Conservation (phyloP, 768 basidiomycete species). For the Psilocybe tampanensis region DNA sequence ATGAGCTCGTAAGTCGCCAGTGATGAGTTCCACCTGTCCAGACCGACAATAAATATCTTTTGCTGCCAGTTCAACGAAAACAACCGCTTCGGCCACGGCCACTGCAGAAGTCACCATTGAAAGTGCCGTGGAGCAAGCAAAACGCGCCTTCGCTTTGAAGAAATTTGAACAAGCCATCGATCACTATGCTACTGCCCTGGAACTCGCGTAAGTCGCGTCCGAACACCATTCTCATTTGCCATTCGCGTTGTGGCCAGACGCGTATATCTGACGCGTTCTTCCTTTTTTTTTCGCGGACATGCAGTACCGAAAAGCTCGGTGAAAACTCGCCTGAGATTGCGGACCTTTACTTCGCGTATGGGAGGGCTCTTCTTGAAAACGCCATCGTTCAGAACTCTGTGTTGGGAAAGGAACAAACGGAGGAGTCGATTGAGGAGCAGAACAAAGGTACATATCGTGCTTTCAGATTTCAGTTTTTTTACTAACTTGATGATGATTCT, state of each 20-base stretch:
- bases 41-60: background rate
- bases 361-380: conserved; percentile 91
- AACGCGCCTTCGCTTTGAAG: conserved; percentile 85
- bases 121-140: conserved; percentile 72
- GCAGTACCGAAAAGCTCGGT: conserved; percentile 71
- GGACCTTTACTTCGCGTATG: conserved; percentile 89
- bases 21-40: background rate
- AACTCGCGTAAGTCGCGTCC: conserved; percentile 69
- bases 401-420: conserved; percentile 84
- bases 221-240: background rate
- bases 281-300: background rate
- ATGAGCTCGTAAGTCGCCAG: conserved; percentile 31
- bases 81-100: conserved; percentile 3
- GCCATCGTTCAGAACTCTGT: conserved; percentile 86
- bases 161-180: conserved; percentile 88
- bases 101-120: conserved; percentile 43
- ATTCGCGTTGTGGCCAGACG: conserved; percentile 11
- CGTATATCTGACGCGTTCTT: conserved; percentile 19
- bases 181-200: conserved; percentile 81
- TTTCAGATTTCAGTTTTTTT: background rate
- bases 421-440: conserved; percentile 49
- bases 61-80: conserved; percentile 18
- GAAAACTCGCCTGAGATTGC: conserved; percentile 86
- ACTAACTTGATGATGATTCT: conserved; percentile 10
- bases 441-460: conserved; percentile 28